Evolutionary conservation across 192 early-diverging fungal genomes (phyloP), one percentile per base, ranked within the genome.

Genomic region (Podila epigama): DNA sequence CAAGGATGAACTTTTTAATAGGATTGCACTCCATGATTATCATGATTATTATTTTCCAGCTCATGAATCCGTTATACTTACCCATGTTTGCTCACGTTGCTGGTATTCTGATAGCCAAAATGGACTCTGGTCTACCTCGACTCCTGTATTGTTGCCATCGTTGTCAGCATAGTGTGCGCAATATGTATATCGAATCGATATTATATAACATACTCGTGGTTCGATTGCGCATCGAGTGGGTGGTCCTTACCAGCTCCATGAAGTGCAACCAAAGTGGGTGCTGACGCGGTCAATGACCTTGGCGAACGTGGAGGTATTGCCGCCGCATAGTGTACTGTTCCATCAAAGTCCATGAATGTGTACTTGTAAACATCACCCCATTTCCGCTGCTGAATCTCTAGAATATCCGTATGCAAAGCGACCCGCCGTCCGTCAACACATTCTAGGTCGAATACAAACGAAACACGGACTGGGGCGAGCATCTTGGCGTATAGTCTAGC

Each of bases 341-440:
- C 75, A 67, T 93, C 92, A 64, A 85, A 90, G 39, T 91, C 92
- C 48, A 73, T 34, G 73, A 91, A 90, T 0, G 92, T 93, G 41
- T 91, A 89, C 41, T 85, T 87, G 75, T 89, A 93, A 1, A 70
- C 61, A 7, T 91, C 85, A 3, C 82, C 85, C 68, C 80, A 88
- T 44, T 15, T 68, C 32, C 69, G 39, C 27, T 59, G 28, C 13
- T 56, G 39, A 16, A 91, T 56, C 4, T 1, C 27, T 1, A 78
- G 51, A 13, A 27, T 6, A 27, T 70, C 39, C 2, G 70, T 71
- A 20, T 32, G 50, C 20, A 70, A 36, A 32, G 3, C 51, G 29
- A 22, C 56, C 13, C 10, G 51, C 13, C 16, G 10, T 7, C 34
- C 16, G 25, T 34, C 28, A 18, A 12, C 16, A n/a, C 60, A 48